Base-by-base conservation (phyloP, 2,329 filamentous ascomycete genomes). In the Hansfordia pulvinata region DNA sequence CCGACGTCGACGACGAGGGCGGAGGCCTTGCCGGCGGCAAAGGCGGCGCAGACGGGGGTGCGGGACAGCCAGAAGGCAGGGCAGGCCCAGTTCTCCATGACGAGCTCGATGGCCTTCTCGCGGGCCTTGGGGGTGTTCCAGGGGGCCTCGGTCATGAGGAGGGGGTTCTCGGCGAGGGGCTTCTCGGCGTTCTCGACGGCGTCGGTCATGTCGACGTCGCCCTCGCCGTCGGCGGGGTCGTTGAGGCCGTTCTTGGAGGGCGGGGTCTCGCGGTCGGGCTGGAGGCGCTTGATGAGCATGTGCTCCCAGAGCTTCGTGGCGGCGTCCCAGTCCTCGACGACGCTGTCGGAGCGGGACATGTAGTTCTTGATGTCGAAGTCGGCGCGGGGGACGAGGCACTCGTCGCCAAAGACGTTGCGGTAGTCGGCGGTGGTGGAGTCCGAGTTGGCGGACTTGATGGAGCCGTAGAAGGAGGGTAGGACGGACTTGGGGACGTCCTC, bases 401-500 rank as follows among this genome's bases (percentile, higher is more conserved):
- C 88, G 50, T 98, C 92, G 56, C 90, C 90, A 44, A 86, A 96
- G 32, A 90, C 62, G 30, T 74, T 62, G 41, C 56, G 43, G 28
- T 61, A 55, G 8, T 53, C 38, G 12, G 39, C 36, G 10, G 41
- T 37, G 4, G 38, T 41, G 5, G 37, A 58, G 26, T 67, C 62
- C 14, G 56, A 43, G 23, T 63, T 54, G 30, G 52, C 55, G 30
- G 58, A 58, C 35, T 52, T 64, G 29, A 66, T 44, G 45, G 65
- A 59, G 29, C 81, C 86, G 57, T 98, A 98, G 58, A 80, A 84
- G 23, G 85, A 90, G 16, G 88, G 86, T 31, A 93, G 69, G 30
- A 96, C 76, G 17, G 83, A 85, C 61, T 96, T 96, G 41, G 90
- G 90, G 1, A 85, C 79, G 57, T 98, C 90, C 69, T 98, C 92